Percentiles rank a stretch among this genome's conserved stretches.
Evolutionary conservation across 306 rosid species (phyloP).

Genomic region (Vigna trinervia): DNA sequence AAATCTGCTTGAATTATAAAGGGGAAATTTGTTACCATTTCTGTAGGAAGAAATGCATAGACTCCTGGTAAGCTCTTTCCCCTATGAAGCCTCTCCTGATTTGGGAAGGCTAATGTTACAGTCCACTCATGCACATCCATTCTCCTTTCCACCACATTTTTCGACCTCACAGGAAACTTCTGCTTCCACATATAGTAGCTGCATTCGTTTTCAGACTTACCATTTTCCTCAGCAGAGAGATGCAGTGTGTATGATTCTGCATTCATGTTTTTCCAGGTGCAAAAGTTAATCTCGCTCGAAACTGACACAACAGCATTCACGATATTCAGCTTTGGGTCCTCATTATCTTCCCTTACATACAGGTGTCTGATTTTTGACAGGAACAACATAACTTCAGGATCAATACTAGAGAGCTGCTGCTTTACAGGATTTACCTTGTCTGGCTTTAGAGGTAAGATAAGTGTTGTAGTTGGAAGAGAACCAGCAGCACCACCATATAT

Average conservation of each 20-base stretch:
- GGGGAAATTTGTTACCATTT: constrained; percentile 72
- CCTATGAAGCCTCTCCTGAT: constrained; percentile 54
- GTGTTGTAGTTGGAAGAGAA: constrained; percentile 64
- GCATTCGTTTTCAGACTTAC: constrained; percentile 47
- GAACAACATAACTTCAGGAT: constrained; percentile 73
- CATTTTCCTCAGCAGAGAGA: constrained; percentile 56
- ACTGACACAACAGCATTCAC: constrained; percentile 62
- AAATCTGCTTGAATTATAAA: constrained; percentile 86
- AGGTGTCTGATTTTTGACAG: constrained; percentile 72
- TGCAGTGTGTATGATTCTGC: constrained; percentile 73
- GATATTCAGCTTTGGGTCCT: constrained; percentile 49
- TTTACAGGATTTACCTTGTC: constrained; percentile 71
- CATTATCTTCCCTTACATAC: constrained; percentile 61
- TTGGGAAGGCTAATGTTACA: constrained; percentile 72
- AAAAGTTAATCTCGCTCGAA: constrained; percentile 54
- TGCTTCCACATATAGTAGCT: constrained; percentile 75
- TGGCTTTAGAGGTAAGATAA: constrained; percentile 70
- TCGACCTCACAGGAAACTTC: constrained; percentile 61
- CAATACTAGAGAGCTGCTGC: constrained; percentile 70
- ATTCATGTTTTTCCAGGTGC: constrained; percentile 61
- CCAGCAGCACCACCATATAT: constrained; percentile 53
- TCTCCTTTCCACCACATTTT: constrained; percentile 61
- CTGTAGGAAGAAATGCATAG: constrained; percentile 79
- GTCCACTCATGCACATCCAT: constrained; percentile 65
- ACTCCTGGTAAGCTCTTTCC: constrained; percentile 63